These are phyloP conservation scores for Gastrolobium bilobum DNA, from an alignment of 306 rosid genomes.

Conservation along the genomic window DNA sequence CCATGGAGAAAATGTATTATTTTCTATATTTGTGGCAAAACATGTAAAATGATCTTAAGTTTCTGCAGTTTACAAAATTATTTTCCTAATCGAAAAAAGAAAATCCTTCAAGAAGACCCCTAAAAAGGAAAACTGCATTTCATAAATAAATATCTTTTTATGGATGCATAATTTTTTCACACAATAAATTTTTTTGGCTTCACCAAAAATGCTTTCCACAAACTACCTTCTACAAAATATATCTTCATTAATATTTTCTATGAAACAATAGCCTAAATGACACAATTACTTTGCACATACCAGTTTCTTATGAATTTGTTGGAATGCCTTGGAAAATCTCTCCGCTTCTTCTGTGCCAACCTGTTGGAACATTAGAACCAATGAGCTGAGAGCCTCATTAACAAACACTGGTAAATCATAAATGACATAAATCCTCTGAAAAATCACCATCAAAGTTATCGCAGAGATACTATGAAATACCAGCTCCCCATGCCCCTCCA, in stretches of 20 bases:
- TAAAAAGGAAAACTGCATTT: neutral
- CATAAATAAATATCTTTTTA: conserved; percentile 14
- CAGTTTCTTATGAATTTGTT: conserved; percentile 69
- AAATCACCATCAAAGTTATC: neutral
- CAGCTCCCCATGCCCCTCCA: neutral
- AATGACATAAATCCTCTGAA: conserved; percentile 34
- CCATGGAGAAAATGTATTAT: conserved; percentile 1
- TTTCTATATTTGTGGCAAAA: conserved; percentile 7
- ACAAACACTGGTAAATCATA: conserved; percentile 32
- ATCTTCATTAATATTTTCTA: neutral
- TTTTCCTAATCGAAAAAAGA: neutral
- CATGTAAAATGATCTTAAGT: neutral
- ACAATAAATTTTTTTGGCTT: neutral
- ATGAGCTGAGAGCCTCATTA: conserved; percentile 4
- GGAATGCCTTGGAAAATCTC: conserved; percentile 82
- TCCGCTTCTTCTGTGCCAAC: conserved; percentile 75
- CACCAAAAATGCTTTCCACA: conserved; percentile 19
- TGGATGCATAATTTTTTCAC: neutral
- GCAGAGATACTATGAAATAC: conserved; percentile 25
- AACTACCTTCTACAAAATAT: conserved; percentile 8
- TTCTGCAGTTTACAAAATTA: conserved; percentile 7
- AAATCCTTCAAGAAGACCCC: conserved; percentile 7
- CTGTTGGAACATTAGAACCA: conserved; percentile 58
- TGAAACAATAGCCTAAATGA: conserved; percentile 25
- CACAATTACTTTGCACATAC: conserved; percentile 52